These are phyloP conservation scores for Pichia sp. DNA, from an alignment of 1,139 yeast genomes.

Conservation along the genomic window DNA sequence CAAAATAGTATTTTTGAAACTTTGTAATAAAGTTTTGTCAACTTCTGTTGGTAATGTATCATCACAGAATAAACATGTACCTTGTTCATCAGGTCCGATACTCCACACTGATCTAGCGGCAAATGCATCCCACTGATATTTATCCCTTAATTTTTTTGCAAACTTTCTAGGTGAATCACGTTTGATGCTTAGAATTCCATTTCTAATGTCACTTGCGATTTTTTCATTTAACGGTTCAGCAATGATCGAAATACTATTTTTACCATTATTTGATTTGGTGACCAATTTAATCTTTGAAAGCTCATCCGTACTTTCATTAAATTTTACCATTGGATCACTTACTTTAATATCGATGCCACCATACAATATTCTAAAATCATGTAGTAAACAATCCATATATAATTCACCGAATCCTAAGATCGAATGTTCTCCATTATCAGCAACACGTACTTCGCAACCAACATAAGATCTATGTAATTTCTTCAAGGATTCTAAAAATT, in stretches of 20 bases:
- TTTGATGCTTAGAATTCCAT: slow-evolving; percentile 32
- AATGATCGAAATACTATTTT: slow-evolving; percentile 58
- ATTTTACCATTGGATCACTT: slow-evolving; percentile 77
- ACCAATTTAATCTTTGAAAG: slow-evolving; percentile 63
- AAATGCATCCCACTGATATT: slow-evolving; percentile 76
- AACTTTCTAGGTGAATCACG: slow-evolving; percentile 30
- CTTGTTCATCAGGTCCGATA: slow-evolving; percentile 58
- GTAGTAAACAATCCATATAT: slow-evolving; percentile 76
- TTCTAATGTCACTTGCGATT: slow-evolving; percentile 52
- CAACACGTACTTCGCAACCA: slow-evolving; percentile 62
- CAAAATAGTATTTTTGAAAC: slow-evolving; percentile 48
- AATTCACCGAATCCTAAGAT: slow-evolving; percentile 82
- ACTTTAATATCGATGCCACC: slow-evolving; percentile 70
- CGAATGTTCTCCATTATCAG: slow-evolving; percentile 85
- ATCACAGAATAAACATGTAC: slow-evolving; percentile 59
- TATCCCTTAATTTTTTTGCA: slow-evolving; percentile 48
- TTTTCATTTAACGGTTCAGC: slow-evolving; percentile 69
- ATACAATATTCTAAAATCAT: slow-evolving; percentile 61
- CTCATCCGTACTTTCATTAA: slow-evolving; percentile 70
- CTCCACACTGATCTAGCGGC: slow-evolving; percentile 82
- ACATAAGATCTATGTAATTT: slow-evolving; percentile 59
- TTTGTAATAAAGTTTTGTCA: slow-evolving; percentile 45
- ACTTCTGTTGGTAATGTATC: slow-evolving; percentile 74
- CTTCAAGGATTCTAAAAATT: slow-evolving; percentile 61
- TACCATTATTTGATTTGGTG: slow-evolving; percentile 49